Evolutionary conservation across 2,329 filamentous ascomycete genomes (phyloP).

Genomic region (Trichoderma polysporum): DNA sequence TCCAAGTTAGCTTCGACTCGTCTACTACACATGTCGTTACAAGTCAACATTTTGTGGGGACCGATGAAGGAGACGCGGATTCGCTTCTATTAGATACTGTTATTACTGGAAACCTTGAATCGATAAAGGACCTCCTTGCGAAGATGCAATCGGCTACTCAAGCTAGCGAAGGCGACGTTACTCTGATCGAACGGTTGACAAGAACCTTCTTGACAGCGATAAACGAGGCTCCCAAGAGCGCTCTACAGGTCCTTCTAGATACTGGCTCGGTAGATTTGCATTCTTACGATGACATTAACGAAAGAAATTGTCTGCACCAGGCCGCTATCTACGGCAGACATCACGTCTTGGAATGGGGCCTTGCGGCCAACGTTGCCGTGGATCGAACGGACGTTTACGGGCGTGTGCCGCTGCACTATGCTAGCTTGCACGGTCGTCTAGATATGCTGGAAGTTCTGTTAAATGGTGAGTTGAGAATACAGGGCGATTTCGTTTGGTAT

Average conservation of each 20-base stretch:
- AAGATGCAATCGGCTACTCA: constrained; percentile 61
- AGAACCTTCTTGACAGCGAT: constrained; percentile 88
- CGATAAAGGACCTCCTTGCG: constrained; percentile 75
- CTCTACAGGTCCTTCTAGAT: constrained; percentile 73
- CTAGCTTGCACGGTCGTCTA: constrained; percentile 87
- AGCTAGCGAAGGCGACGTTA: constrained; percentile 56
- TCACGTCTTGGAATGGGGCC: constrained; percentile 72
- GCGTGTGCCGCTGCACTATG: constrained; percentile 89
- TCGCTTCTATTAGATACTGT: constrained; percentile 85
- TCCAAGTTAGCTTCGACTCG: constrained; percentile 79
- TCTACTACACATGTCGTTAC: constrained; percentile 62
- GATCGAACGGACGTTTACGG: constrained; percentile 89
- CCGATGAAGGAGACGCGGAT: constrained; percentile 88
- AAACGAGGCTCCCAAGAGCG: constrained; percentile 75
- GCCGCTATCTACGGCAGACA: constrained; percentile 90
- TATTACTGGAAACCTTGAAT: constrained; percentile 73
- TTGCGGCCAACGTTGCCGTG: constrained; percentile 74
- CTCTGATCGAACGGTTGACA: constrained; percentile 73
- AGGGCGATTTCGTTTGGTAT: background rate
- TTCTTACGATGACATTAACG: constrained; percentile 96
- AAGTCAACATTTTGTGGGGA: constrained; percentile 65
- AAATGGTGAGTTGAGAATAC: constrained; percentile 47
- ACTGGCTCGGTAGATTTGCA: constrained; percentile 85
- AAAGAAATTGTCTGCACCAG: constrained; percentile 93
- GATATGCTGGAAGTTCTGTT: constrained; percentile 78